A percentile compares a stretch with the other conserved stretches of the same genome.
Evolutionary conservation across 164 flowering plant genomes (phyloP).

Genomic region (Piper betle): DNA sequence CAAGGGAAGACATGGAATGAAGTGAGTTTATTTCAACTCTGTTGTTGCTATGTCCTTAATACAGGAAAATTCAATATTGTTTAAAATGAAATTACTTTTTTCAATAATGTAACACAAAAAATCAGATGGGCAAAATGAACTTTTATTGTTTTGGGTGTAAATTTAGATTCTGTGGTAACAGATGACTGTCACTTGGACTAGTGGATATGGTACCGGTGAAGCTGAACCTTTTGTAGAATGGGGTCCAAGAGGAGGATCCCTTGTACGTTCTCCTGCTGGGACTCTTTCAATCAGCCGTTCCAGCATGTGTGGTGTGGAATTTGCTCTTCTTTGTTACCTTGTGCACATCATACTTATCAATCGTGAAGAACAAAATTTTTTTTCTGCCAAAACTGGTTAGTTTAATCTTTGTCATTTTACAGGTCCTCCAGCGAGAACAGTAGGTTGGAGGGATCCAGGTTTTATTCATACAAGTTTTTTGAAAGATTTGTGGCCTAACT

Average conservation of each 20-base stretch:
- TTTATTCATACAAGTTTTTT: constrained; percentile 75
- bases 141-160: background rate
- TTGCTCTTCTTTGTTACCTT: background rate
- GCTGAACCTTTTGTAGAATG: constrained; percentile 45
- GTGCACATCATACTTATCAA: background rate
- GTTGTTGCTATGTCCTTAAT: background rate
- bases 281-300: constrained; percentile 29
- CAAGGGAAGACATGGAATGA: constrained; percentile 1
- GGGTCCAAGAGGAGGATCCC: constrained; percentile 23
- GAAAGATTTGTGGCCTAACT: constrained; percentile 78
- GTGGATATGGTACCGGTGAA: constrained; percentile 36
- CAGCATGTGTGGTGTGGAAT: constrained; percentile 49
- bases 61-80: background rate
- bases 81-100: background rate
- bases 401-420: constrained; percentile 5
- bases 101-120: background rate
- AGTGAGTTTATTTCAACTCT: background rate
- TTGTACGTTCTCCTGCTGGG: constrained; percentile 31
- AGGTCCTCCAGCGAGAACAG: constrained; percentile 93
- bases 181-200: constrained; percentile 59
- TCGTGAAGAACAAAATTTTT: background rate
- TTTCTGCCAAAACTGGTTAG: background rate
- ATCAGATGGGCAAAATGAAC: background rate
- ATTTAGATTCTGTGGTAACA: constrained; percentile 9
- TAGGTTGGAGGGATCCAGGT: constrained; percentile 99